Conservation (phyloP, 2,329 filamentous ascomycete genomes). For the Trichoderma harzianum region DNA sequence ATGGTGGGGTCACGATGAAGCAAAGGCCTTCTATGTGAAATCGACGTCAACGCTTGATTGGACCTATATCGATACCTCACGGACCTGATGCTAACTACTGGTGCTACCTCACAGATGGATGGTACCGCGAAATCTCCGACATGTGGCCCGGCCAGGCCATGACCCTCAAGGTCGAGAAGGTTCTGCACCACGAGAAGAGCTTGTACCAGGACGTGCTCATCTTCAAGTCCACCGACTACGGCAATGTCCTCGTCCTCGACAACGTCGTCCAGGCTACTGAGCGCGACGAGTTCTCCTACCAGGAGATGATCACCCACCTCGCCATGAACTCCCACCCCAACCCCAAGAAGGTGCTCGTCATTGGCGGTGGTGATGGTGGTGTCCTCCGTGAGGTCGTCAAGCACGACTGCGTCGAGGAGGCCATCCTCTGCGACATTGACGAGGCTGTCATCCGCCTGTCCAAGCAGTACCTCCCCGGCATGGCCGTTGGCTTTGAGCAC, state of each 20-base stretch:
- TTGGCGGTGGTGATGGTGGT: conserved; percentile 95
- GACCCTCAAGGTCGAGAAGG: conserved; percentile 96
- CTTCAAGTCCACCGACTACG: conserved; percentile 97
- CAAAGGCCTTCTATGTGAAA: not conserved
- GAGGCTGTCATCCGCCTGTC: conserved; percentile 98
- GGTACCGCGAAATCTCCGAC: conserved; percentile 97
- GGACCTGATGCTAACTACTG: not conserved
- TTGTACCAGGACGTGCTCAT: conserved; percentile 98
- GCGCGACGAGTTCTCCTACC: conserved; percentile 98
- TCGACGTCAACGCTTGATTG: not conserved
- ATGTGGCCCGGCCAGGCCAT: conserved; percentile 99
- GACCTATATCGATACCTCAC: not conserved
- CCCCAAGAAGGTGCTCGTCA: conserved; percentile 97
- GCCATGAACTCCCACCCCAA: conserved; percentile 98
- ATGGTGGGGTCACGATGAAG: not conserved
- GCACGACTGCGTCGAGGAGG: conserved; percentile 95
- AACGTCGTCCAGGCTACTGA: conserved; percentile 99
- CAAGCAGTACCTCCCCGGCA: conserved; percentile 94
- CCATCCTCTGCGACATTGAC: conserved; percentile 96
- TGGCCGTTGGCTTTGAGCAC: conserved; percentile 91
- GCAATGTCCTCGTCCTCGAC: conserved; percentile 93
- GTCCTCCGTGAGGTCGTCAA: conserved; percentile 98
- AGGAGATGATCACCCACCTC: conserved; percentile 99
- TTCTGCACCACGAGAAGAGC: conserved; percentile 98
- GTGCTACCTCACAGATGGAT: conserved; percentile 73